phyloP scores from a whole-genome alignment of 2,329 filamentous ascomycete genomes.

The Gyromitra esculenta region DNA sequence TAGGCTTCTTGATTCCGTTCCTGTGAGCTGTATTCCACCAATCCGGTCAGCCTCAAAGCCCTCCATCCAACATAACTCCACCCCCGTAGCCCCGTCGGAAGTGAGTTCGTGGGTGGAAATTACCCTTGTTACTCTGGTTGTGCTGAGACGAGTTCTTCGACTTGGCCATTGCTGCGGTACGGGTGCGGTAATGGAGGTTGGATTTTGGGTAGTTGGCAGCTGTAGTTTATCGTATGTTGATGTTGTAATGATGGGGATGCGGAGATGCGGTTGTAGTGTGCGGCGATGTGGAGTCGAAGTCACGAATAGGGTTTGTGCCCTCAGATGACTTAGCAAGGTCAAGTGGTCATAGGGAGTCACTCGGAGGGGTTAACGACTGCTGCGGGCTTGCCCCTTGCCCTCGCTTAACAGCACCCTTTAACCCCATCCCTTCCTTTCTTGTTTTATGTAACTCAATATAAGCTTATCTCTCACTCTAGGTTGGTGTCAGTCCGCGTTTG shows the following conservation, averaged over 20 bases:
- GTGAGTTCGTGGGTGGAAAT: conserved; percentile 8
- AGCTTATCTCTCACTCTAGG: background rate
- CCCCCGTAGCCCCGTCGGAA: conserved; percentile 9
- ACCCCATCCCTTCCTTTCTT: background rate
- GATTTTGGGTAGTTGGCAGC: conserved; percentile 12
- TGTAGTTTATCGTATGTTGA: conserved; percentile 15
- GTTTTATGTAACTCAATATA: background rate
- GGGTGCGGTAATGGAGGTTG: conserved; percentile 27
- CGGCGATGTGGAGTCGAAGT: conserved; percentile 29
- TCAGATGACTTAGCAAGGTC: conserved; percentile 15
- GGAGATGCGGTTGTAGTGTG: conserved; percentile 22
- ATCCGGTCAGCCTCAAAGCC: conserved; percentile 24
- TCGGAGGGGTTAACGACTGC: background rate
- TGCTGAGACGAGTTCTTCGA: conserved; percentile 99
- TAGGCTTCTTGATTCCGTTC: conserved; percentile 99
- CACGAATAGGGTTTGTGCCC: conserved; percentile 29
- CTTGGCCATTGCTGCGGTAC: conserved; percentile 62
- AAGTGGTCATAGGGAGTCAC: conserved; percentile 6
- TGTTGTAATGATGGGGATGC: conserved; percentile 3
- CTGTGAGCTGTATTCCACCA: conserved; percentile 71
- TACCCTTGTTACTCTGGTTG: conserved; percentile 92
- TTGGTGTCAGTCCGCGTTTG: background rate
- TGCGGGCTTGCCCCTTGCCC: background rate
- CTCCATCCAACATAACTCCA: conserved; percentile 5
- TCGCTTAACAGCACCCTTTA: background rate